Evolutionary conservation across 768 basidiomycete genomes (phyloP).

Genomic region (Pisolithus orientalis): DNA sequence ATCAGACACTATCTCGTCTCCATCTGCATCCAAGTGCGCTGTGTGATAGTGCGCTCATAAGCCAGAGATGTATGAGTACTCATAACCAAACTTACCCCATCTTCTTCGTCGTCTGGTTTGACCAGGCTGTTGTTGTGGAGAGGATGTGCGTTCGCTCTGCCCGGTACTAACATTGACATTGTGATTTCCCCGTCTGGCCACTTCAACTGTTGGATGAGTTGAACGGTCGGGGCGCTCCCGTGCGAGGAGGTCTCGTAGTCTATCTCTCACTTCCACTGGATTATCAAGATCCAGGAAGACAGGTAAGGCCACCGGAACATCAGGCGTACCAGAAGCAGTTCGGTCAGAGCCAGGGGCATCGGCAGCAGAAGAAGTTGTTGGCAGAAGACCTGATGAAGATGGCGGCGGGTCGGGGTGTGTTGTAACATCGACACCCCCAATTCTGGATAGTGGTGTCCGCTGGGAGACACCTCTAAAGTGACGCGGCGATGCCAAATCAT

Average conservation of each 20-base stretch:
- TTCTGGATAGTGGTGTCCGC: too few relatives aligned
- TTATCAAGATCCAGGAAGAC: slow-evolving; percentile 16
- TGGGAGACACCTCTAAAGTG: too few relatives aligned
- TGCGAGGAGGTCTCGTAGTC: slow-evolving; percentile 17
- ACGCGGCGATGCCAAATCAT: not conserved
- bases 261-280: slow-evolving; percentile 18
- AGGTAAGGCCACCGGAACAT: not conserved
- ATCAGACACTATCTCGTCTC: slow-evolving; percentile 56
- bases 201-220: slow-evolving; percentile 6
- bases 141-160: slow-evolving; percentile 6
- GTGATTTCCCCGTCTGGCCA: not conserved
- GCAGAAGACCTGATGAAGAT: not conserved
- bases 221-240: slow-evolving; percentile 18
- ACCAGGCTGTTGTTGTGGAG: slow-evolving; percentile 6
- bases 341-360: not conserved
- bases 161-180: slow-evolving; percentile 4
- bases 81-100: slow-evolving; percentile 21
- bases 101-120: slow-evolving; percentile 27
- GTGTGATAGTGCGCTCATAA: slow-evolving; percentile 4
- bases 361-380: not conserved
- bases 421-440: not conserved
- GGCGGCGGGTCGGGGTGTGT: not conserved
- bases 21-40: slow-evolving; percentile 43
- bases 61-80: not conserved
- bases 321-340: not conserved